These are phyloP conservation scores for Trichaptum fuscoviolaceum DNA, from an alignment of 768 basidiomycete species.

Conservation along the genomic window DNA sequence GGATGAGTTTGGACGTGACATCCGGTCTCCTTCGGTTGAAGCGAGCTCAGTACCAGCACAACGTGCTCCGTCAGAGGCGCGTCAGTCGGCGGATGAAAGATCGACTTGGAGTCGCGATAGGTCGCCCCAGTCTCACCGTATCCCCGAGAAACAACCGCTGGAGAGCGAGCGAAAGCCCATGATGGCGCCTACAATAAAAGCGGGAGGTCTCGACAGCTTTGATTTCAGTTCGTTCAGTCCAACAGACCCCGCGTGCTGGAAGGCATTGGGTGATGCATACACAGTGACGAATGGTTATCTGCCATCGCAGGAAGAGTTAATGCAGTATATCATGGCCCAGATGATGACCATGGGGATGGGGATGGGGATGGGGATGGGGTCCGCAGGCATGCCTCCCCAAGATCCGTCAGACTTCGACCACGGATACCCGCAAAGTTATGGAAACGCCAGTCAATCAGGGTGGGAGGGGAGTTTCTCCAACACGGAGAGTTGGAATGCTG, in stretches of 20 bases:
- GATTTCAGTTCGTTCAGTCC: slow-evolving; percentile 70
- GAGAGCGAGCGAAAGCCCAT: not conserved
- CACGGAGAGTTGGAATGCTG: slow-evolving; percentile 8
- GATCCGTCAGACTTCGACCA: slow-evolving; percentile 5
- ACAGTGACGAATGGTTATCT: slow-evolving; percentile 56
- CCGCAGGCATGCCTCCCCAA: slow-evolving; percentile 11
- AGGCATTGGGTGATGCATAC: slow-evolving; percentile 77
- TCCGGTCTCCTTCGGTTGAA: slow-evolving; percentile 50
- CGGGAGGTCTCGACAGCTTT: slow-evolving; percentile 57
- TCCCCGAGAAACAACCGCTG: not conserved
- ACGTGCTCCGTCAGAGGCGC: not conserved
- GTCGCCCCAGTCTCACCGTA: not conserved
- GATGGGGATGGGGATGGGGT: slow-evolving; percentile 4
- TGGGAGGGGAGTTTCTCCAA: slow-evolving; percentile 1
- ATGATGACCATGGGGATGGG: slow-evolving; percentile 8
- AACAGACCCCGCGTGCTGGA: slow-evolving; percentile 71
- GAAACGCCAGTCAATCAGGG: slow-evolving; percentile 28
- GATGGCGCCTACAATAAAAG: slow-evolving; percentile 16
- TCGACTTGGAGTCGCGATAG: not conserved
- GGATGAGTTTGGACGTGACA: slow-evolving; percentile 86
- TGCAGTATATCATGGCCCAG: slow-evolving; percentile 49
- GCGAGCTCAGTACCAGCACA: not conserved
- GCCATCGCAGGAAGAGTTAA: slow-evolving; percentile 72
- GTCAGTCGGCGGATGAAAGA: not conserved
- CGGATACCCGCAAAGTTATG: slow-evolving; percentile 12